Evolutionary conservation across 73 alveolate species (phyloP).

Genomic region (Blepharisma japonicum): DNA sequence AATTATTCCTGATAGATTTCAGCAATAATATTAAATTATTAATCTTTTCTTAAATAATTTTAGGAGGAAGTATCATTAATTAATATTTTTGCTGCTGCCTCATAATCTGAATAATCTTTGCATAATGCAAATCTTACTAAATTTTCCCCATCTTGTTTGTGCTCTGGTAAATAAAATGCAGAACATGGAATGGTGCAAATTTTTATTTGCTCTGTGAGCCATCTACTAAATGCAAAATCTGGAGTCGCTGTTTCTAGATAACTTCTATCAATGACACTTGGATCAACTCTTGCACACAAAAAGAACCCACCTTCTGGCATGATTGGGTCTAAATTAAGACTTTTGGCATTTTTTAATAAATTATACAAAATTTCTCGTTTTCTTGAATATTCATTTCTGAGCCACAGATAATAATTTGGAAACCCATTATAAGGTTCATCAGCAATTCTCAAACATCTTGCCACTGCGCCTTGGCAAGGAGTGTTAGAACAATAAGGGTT

Average conservation of each 20-base stretch:
- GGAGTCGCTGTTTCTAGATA: slow-evolving; percentile 29
- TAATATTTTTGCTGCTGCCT: too few species aligned
- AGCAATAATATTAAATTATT: too few species aligned
- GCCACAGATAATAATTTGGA: not conserved
- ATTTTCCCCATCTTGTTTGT: too few species aligned
- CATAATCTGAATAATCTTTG: too few species aligned
- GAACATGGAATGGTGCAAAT: slow-evolving; percentile 46
- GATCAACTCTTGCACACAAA: not conserved
- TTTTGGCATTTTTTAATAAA: not conserved
- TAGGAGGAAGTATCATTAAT: too few species aligned
- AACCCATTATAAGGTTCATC: not conserved
- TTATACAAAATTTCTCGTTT: not conserved
- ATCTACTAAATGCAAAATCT: slow-evolving; percentile 58
- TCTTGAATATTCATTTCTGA: not conserved
- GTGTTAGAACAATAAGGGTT: slow-evolving; percentile 19
- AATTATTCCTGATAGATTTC: too few species aligned
- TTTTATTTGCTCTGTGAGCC: slow-evolving; percentile 50
- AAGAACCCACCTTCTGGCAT: not conserved
- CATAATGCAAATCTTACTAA: too few species aligned
- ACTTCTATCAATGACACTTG: not conserved
- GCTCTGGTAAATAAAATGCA: not conserved
- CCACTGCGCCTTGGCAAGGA: slow-evolving; percentile 23
- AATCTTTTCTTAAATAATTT: too few species aligned
- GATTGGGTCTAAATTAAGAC: not conserved
- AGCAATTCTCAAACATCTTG: not conserved